Base-by-base conservation (phyloP, 2,329 filamentous ascomycete species). In the Xylariaceae sp. region DNA sequence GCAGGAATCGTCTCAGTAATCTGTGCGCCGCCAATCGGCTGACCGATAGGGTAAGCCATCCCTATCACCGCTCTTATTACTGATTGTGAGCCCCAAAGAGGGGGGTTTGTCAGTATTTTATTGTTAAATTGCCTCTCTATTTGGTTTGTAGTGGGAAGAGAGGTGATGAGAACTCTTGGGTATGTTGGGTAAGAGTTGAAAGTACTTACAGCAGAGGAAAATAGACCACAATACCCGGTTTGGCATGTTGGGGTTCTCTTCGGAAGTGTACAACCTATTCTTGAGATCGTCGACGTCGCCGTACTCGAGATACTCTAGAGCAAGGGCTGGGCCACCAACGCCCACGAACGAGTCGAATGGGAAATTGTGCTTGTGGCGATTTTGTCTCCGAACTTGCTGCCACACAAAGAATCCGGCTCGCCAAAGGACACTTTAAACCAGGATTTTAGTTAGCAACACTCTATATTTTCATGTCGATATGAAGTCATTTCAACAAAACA, bases 51-150 rank as follows among this genome's bases (percentile, higher is more conserved):
- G 25, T 47, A 43, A 8, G 43, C 47, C 21, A 49, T 42, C 19
- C 44, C 47, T n/a, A 49, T 49, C 17, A 34, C 39, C 16, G 36
- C 40, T 17, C 47, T 39, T 16, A 44, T 40, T 19, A 49, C 47
- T 49, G 8, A n/a, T n/a, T n/a, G n/a, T n/a, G n/a, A n/a, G n/a
- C n/a, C n/a, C n/a, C n/a, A n/a, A n/a, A n/a, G n/a, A n/a, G n/a
- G n/a, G n/a, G n/a, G n/a, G n/a, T n/a, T n/a, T n/a, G n/a, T n/a
- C n/a, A n/a, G n/a, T n/a, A n/a, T n/a, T n/a, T n/a, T n/a, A n/a
- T n/a, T n/a, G n/a, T n/a, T n/a, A n/a, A n/a, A n/a, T n/a, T n/a
- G n/a, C n/a, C n/a, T n/a, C n/a, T n/a, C n/a, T n/a, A n/a, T n/a
- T n/a, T n/a, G 1, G 16, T 5, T 17, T 12, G 3, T 19, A 40